Evolutionary conservation across 1,139 yeast genomes (phyloP).

Genomic region (Kurtzmaniella quercitrusa): DNA sequence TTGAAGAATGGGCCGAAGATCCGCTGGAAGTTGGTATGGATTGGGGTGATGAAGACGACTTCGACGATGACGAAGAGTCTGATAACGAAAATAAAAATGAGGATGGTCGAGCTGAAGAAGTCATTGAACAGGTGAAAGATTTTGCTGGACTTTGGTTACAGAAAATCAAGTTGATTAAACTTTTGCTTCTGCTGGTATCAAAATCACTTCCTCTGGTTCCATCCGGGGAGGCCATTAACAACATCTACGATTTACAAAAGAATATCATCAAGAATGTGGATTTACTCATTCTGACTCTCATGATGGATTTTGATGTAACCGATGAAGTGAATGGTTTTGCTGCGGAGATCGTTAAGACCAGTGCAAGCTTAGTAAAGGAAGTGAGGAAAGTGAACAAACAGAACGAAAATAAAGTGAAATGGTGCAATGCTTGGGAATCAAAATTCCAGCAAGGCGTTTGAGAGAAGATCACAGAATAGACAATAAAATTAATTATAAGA

Average conservation of each 20-base stretch:
- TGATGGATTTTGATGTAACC: slow-evolving; percentile 39
- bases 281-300: slow-evolving; percentile 43
- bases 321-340: slow-evolving; percentile 22
- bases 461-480: not conserved
- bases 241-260: slow-evolving; percentile 27
- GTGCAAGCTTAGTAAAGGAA: slow-evolving; percentile 28
- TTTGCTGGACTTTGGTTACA: slow-evolving; percentile 47
- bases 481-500: not conserved
- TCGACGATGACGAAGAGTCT: slow-evolving; percentile 21
- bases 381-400: slow-evolving; percentile 36
- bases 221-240: slow-evolving; percentile 32
- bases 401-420: slow-evolving; percentile 41
- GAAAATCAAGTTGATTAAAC: slow-evolving; percentile 52
- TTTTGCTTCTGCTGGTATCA: slow-evolving; percentile 50
- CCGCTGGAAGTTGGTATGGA: slow-evolving; percentile 40
- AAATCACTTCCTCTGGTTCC: slow-evolving; percentile 49
- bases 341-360: slow-evolving; percentile 21
- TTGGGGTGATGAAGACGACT: slow-evolving; percentile 26
- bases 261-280: slow-evolving; percentile 37
- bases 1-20: slow-evolving; percentile 61
- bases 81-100: slow-evolving; percentile 14
- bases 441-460: slow-evolving; percentile 28
- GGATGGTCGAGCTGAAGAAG: slow-evolving; percentile 21
- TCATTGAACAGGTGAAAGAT: slow-evolving; percentile 32
- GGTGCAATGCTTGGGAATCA: slow-evolving; percentile 49